Evolutionary conservation across 2,329 filamentous ascomycete species (phyloP).

Genomic region (Emergomyces pasteurianus): DNA sequence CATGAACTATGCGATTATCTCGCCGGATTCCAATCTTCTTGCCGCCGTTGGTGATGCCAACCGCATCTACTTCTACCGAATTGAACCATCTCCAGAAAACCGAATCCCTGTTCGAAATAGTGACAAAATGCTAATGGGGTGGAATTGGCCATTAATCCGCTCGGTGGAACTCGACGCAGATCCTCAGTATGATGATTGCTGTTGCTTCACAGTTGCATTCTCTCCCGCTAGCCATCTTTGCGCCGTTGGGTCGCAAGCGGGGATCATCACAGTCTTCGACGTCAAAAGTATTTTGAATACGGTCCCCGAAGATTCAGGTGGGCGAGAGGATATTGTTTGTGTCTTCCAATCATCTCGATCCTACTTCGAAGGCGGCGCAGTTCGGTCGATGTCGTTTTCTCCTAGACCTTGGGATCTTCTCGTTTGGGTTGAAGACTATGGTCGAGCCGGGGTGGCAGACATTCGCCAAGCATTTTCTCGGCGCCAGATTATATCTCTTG

Average conservation of each 20-base stretch:
- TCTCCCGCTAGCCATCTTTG: constrained; percentile 38
- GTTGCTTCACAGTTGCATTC: constrained; percentile 39
- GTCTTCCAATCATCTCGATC: constrained; percentile 69
- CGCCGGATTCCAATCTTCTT: constrained; percentile 70
- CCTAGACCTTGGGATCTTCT: constrained; percentile 82
- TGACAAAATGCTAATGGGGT: constrained; percentile 26
- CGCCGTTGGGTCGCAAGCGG: constrained; percentile 39
- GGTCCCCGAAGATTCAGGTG: constrained; percentile 29
- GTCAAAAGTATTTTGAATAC: constrained; percentile 25
- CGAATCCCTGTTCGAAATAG: constrained; percentile 16
- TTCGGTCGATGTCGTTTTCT: constrained; percentile 85
- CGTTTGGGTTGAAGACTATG: constrained; percentile 83
- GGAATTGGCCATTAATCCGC: constrained; percentile 31
- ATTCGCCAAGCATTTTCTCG: constrained; percentile 35
- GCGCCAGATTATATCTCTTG: constrained; percentile 31
- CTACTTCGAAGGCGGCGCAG: constrained; percentile 58
- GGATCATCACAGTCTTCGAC: constrained; percentile 36
- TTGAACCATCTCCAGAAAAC: constrained; percentile 19
- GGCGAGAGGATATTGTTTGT: constrained; percentile 55
- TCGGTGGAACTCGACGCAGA: constrained; percentile 31
- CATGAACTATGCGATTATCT: constrained; percentile 91
- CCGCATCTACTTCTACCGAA: constrained; percentile 64
- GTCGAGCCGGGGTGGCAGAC: constrained; percentile 36
- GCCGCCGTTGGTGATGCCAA: constrained; percentile 81
- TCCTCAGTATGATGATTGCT: constrained; percentile 28